Evolutionary conservation across 176 grass and related monocot species (phyloP).

Genomic region (sorghum (Sorghum bicolor)): Sorghum_bicolor_NCBIv3 NC_012875.2:15821501-15822000

Average conservation of each 20-base stretch:
- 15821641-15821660: constrained; percentile 38
- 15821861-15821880: background rate
- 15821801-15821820: no score
- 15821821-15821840: background rate
- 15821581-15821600: no score
- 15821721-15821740: background rate
- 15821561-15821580: no score
- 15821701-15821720: constrained; percentile 26
- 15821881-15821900: background rate
- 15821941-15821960: background rate
- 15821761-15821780: no score
- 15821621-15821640: no score
- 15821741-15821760: no score
- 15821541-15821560: no score
- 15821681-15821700: constrained; percentile 92
- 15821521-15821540: no score
- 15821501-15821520: no score
- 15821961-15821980: background rate
- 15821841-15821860: background rate
- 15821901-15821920: background rate
- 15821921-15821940: background rate
- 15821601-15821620: no score
- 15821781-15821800: no score
- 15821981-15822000: background rate
- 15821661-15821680: constrained; percentile 66